A percentile compares a stretch with the other conserved stretches of the same genome.
phyloP scores from a whole-genome alignment of 352 stramenopile genomes.

The Pythium rishiriense region DNA sequence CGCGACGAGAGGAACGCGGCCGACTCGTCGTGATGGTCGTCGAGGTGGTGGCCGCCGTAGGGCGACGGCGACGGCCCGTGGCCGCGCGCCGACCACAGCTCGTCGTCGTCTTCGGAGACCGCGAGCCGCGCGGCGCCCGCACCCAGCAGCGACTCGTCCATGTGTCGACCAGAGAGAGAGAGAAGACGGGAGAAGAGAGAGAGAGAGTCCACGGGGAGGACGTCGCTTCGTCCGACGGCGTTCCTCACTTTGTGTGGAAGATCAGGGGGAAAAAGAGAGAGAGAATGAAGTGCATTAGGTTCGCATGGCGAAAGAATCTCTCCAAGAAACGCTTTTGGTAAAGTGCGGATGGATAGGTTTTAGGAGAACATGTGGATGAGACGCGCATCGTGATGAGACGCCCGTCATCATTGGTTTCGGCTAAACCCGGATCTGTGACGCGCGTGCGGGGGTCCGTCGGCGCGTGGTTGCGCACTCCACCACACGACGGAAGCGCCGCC shows the following conservation, averaged over 20 bases:
- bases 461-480: background rate
- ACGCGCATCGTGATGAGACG: conserved; percentile 3
- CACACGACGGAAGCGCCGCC: background rate
- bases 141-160: conserved; percentile 72
- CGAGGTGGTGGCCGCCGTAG: conserved; percentile 10
- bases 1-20: conserved; percentile 21
- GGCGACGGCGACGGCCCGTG: conserved; percentile 9
- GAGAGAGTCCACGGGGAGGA: background rate
- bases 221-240: conserved; percentile 7
- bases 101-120: conserved; percentile 65
- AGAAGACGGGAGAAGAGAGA: background rate
- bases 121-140: conserved; percentile 23
- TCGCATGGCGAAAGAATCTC: too few relatives aligned
- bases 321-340: background rate
- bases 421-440: conserved; percentile 26
- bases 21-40: conserved; percentile 15
- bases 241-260: background rate
- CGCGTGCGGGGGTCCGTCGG: conserved; percentile 6
- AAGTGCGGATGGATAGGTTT: background rate
- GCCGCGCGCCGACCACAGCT: conserved; percentile 74
- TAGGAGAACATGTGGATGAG: background rate
- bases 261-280: background rate
- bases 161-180: conserved; percentile 18
- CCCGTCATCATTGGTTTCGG: background rate
- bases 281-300: background rate